Conservation (phyloP, 2,329 filamentous ascomycete genomes). For the Sporothrix dimorphospora region DNA sequence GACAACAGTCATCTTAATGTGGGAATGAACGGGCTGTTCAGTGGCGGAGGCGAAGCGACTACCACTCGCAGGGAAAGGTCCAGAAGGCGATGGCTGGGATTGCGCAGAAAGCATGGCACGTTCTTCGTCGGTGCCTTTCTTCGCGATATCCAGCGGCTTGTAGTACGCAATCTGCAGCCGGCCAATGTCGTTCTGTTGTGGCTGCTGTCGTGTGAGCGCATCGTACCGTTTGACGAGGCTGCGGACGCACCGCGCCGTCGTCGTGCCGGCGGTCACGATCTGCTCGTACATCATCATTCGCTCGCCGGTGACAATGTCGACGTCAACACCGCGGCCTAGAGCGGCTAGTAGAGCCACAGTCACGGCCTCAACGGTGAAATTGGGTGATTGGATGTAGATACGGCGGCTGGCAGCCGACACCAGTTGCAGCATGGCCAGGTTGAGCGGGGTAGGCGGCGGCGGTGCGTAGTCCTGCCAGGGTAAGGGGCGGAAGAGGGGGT, state of each 20-base stretch:
- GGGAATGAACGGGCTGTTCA: slow-evolving; percentile 70
- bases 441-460: slow-evolving; percentile 65
- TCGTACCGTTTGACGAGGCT: slow-evolving; percentile 61
- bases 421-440: slow-evolving; percentile 64
- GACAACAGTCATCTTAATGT: slow-evolving; percentile 76
- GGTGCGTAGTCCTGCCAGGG: slow-evolving; percentile 52
- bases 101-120: slow-evolving; percentile 7
- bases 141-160: slow-evolving; percentile 36
- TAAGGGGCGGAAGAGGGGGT: slow-evolving; percentile 64
- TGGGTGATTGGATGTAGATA: slow-evolving; percentile 77
- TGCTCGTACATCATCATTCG: slow-evolving; percentile 79
- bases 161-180: slow-evolving; percentile 64
- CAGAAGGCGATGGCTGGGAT: neutral
- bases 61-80: neutral
- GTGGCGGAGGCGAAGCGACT: slow-evolving; percentile 36
- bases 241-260: slow-evolving; percentile 66
- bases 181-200: slow-evolving; percentile 44
- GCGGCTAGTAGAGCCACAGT: slow-evolving; percentile 64
- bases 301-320: slow-evolving; percentile 68
- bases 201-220: slow-evolving; percentile 21
- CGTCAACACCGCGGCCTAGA: slow-evolving; percentile 66
- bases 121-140: slow-evolving; percentile 28
- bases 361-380: slow-evolving; percentile 70
- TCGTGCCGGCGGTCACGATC: slow-evolving; percentile 76
- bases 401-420: slow-evolving; percentile 59